These are phyloP conservation scores for Dissoconium aciculare DNA, from an alignment of 2,329 filamentous ascomycete genomes.

Conservation along the genomic window DNA sequence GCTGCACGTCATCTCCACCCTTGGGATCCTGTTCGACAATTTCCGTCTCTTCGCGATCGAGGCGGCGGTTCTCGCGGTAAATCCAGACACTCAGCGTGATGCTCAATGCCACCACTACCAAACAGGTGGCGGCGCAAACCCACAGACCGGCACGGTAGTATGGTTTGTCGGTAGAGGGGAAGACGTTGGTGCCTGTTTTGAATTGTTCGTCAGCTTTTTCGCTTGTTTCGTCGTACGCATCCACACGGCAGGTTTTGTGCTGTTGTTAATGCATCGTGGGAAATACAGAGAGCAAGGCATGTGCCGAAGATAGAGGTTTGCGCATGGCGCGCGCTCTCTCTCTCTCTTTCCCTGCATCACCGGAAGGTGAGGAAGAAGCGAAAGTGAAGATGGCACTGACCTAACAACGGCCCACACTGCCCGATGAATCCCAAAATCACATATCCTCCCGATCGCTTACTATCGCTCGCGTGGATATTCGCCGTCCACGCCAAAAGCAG, in stretches of 20 bases:
- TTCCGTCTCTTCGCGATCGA: slow-evolving; percentile 40
- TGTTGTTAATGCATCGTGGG: too few relatives aligned
- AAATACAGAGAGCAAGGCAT: too few relatives aligned
- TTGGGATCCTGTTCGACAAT: too few relatives aligned
- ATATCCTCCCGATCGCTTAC: slow-evolving; percentile 25
- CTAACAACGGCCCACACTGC: slow-evolving; percentile 55
- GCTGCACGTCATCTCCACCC: slow-evolving; percentile 4
- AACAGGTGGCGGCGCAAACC: slow-evolving; percentile 47
- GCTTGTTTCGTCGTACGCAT: background rate
- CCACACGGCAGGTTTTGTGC: too few relatives aligned
- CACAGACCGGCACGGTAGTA: slow-evolving; percentile 41
- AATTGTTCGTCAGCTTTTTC: background rate
- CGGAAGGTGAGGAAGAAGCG: too few relatives aligned
- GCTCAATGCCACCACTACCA: slow-evolving; percentile 43
- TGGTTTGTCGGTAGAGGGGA: slow-evolving; percentile 37
- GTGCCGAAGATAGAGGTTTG: too few relatives aligned
- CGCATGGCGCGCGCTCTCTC: too few relatives aligned
- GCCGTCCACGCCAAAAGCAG: slow-evolving; percentile 26
- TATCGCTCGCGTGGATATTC: slow-evolving; percentile 26
- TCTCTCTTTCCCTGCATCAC: slow-evolving; percentile 30
- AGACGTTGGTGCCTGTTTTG: slow-evolving; percentile 44
- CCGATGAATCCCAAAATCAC: slow-evolving; percentile 27
- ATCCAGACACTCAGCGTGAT: slow-evolving; percentile 40
- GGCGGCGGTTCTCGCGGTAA: slow-evolving; percentile 43
- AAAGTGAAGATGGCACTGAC: slow-evolving; percentile 38